Base-by-base conservation (phyloP, 2,329 filamentous ascomycete species). In the Penicillium freii region DNA sequence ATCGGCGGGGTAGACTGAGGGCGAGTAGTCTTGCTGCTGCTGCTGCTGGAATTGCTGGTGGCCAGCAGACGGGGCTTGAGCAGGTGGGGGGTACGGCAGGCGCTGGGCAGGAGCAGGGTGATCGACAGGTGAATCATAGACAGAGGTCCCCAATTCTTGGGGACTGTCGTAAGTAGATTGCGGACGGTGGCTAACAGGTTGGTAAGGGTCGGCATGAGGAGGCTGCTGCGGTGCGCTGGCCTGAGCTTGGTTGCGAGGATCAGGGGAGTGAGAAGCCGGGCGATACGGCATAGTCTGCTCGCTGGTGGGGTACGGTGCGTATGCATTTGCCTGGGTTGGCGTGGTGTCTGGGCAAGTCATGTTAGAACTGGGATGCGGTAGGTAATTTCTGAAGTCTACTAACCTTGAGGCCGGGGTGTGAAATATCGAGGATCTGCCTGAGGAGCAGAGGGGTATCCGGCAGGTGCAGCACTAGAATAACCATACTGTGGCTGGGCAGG, bases 81-180 rank as follows among this genome's bases (percentile, higher is more conserved):
- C 63, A 7, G 57, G 62, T 27, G 67, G 62, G 13, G 68, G 66
- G 53, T 74, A 78, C 19, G 71, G 67, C 53, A 73, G 68, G 44
- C 74, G 71, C 55, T 72, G 66, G 36, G 60, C 58, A 51, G 62
- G 52, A 31, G 63, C 49, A 31, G 64, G 58, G 46, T 68, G 70
- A 21, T 77, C 84, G 39, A 89, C 81, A 42, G 89, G 89, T 4
- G 88, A 89, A 72, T 92, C 88, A 68, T 92, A 92, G 10, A 84
- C 85, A 1, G 88, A 89, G 0, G 89, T 91, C 27, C 89, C 87
- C 46, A 93, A 79, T 75, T 93, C 90, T 74, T 92, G 90, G 0
- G 89, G 86, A 62, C 85, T 84, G 29, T 87, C 86, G 65, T 88
- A 89, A 11, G 84, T 88, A 71, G 85, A 88, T 68, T 87, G 83